Conservation (phyloP, 306 rosid genomes). For the Cucumis cinereus region DNA sequence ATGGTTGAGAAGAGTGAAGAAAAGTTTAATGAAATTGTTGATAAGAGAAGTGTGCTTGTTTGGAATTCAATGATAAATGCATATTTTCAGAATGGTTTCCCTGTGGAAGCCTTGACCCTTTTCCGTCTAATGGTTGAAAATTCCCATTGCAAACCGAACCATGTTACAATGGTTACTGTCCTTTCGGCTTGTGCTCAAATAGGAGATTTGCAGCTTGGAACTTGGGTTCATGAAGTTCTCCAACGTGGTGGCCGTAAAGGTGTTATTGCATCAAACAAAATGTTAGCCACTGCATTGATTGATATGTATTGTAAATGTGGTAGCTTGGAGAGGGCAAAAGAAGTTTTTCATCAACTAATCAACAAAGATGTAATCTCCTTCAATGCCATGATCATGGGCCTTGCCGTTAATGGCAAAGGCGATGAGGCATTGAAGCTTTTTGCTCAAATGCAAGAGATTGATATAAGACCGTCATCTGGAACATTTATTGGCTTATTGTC, state of each 20-base stretch:
- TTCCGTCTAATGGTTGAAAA: slow-evolving; percentile 32
- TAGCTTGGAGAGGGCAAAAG: slow-evolving; percentile 35
- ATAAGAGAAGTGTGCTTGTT: slow-evolving; percentile 27
- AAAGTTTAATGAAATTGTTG: slow-evolving; percentile 24
- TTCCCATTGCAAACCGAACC: slow-evolving; percentile 30
- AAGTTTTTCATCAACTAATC: slow-evolving; percentile 38
- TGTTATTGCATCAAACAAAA: slow-evolving; percentile 36
- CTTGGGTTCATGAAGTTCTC: slow-evolving; percentile 35
- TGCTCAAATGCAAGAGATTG: slow-evolving; percentile 27
- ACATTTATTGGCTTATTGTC: slow-evolving; percentile 44
- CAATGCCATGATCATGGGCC: slow-evolving; percentile 62
- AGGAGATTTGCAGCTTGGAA: slow-evolving; percentile 53
- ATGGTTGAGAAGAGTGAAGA: slow-evolving; percentile 32
- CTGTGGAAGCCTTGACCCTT: slow-evolving; percentile 33
- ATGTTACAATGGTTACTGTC: slow-evolving; percentile 47
- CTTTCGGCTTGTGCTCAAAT: slow-evolving; percentile 59
- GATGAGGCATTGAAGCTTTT: slow-evolving; percentile 42
- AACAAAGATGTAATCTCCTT: slow-evolving; percentile 45
- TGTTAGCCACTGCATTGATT: slow-evolving; percentile 47
- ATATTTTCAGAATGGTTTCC: slow-evolving; percentile 46
- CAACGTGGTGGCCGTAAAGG: slow-evolving; percentile 25
- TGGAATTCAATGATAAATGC: slow-evolving; percentile 56
- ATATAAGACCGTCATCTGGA: slow-evolving; percentile 34
- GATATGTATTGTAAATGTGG: slow-evolving; percentile 66
- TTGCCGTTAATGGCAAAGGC: slow-evolving; percentile 47